Conservation (phyloP, 2,329 filamentous ascomycete species). For the Lasiodiplodia theobromae region DNA sequence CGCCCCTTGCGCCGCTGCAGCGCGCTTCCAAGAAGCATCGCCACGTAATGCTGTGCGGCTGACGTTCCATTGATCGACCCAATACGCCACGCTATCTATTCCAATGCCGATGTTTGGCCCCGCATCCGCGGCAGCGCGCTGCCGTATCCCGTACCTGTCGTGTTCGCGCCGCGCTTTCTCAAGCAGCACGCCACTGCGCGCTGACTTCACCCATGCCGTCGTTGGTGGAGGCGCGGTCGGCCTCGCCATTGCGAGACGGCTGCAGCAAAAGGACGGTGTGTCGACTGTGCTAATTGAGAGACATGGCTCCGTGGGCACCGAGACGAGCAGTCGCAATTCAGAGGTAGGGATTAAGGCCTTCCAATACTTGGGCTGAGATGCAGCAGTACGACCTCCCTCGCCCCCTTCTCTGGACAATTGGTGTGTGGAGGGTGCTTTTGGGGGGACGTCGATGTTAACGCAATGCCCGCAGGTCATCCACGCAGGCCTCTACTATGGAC, state of each 20-base stretch:
- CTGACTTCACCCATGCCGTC: slow-evolving; percentile 71
- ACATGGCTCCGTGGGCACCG: slow-evolving; percentile 76
- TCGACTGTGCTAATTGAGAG: slow-evolving; percentile 83
- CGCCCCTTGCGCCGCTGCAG: slow-evolving; percentile 8
- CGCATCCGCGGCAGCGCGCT: slow-evolving; percentile 11
- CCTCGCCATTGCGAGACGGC: slow-evolving; percentile 76
- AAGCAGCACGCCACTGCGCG: slow-evolving; percentile 34
- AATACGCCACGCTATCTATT: slow-evolving; percentile 3
- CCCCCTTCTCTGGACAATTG: neutral
- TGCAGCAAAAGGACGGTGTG: slow-evolving; percentile 66
- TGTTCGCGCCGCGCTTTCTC: slow-evolving; percentile 18
- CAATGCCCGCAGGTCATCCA: slow-evolving; percentile 75
- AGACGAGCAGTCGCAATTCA: slow-evolving; percentile 89
- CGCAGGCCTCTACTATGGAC: slow-evolving; percentile 89
- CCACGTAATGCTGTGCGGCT: neutral
- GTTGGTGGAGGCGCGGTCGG: slow-evolving; percentile 79
- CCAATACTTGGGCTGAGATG: slow-evolving; percentile 5
- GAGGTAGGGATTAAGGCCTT: slow-evolving; percentile 61
- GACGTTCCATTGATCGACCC: slow-evolving; percentile 6
- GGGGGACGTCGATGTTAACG: neutral
- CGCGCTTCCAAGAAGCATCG: neutral
- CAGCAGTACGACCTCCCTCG: slow-evolving; percentile 6
- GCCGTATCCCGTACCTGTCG: neutral
- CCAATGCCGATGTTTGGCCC: slow-evolving; percentile 7
- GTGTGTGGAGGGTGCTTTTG: neutral